Conservation (phyloP, 1,284 basidiomycete genomes). For the Ustilago sp. region DNA sequence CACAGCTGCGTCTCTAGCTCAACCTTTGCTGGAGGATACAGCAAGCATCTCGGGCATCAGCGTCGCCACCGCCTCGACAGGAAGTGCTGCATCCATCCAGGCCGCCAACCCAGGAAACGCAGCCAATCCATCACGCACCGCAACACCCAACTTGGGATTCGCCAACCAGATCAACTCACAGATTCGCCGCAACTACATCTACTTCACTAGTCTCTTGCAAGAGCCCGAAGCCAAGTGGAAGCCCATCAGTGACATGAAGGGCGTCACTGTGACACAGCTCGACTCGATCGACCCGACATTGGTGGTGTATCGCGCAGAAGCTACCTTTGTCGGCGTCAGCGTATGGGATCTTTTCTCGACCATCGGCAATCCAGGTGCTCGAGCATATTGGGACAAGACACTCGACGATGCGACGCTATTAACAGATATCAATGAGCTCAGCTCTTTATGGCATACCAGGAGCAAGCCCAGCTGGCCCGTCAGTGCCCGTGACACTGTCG, state of each 20-base stretch:
- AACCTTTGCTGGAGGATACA: conserved; percentile 44
- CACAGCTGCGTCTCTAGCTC: conserved; percentile 26
- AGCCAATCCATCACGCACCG: conserved; percentile 75
- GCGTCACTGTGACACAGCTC: conserved; percentile 84
- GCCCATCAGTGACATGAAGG: conserved; percentile 81
- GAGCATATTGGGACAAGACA: conserved; percentile 87
- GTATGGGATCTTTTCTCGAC: conserved; percentile 96
- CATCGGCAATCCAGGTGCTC: conserved; percentile 84
- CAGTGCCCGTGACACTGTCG: conserved; percentile 83
- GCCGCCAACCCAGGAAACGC: conserved; percentile 15
- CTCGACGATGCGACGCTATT: conserved; percentile 86
- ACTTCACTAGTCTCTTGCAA: conserved; percentile 95
- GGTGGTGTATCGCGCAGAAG: conserved; percentile 95
- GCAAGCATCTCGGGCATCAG: conserved; percentile 59
- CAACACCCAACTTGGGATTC: conserved; percentile 59
- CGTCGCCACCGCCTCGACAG: conserved; percentile 46
- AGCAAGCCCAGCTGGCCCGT: conserved; percentile 60
- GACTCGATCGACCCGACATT: conserved; percentile 97
- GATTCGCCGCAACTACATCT: conserved; percentile 91
- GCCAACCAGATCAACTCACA: conserved; percentile 76
- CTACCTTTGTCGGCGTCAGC: conserved; percentile 94
- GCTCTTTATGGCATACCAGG: conserved; percentile 73
- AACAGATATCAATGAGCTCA: conserved; percentile 82
- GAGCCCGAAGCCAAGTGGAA: conserved; percentile 99
- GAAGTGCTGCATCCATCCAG: conserved; percentile 34